A percentile compares a stretch with the other conserved stretches of the same genome.
phyloP scores from a whole-genome alignment of 2,329 filamentous ascomycete genomes.

The Plectosphaerella sp. region DNA sequence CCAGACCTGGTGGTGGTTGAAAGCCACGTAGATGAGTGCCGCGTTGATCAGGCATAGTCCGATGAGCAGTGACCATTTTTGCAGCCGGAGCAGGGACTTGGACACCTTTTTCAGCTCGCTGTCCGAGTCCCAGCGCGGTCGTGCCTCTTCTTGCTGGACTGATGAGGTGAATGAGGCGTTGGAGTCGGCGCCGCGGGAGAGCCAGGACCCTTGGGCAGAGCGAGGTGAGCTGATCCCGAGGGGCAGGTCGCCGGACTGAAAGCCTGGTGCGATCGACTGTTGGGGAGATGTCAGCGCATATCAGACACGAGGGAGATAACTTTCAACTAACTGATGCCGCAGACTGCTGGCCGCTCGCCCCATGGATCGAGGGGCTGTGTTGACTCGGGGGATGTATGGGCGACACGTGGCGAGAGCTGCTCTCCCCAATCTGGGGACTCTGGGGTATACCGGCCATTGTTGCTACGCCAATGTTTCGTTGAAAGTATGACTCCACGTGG shows the following conservation, averaged over 20 bases:
- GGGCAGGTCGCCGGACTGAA: constrained; percentile 19
- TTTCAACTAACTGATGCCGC: neutral
- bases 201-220: constrained; percentile 25
- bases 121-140: constrained; percentile 33
- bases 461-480: neutral
- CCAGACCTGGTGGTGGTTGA: constrained; percentile 32
- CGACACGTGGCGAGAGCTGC: neutral
- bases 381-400: constrained; percentile 7
- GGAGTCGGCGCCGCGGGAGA: constrained; percentile 25
- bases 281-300: constrained; percentile 1
- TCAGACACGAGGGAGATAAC: neutral
- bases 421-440: constrained; percentile 4
- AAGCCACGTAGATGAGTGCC: constrained; percentile 28
- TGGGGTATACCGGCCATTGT: neutral
- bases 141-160: constrained; percentile 31
- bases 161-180: constrained; percentile 29
- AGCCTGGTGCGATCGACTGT: constrained; percentile 28
- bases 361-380: constrained; percentile 10
- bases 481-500: no score
- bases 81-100: constrained; percentile 27
- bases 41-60: constrained; percentile 29
- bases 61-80: constrained; percentile 33
- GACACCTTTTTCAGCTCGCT: constrained; percentile 32
- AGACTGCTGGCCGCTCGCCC: constrained; percentile 1
- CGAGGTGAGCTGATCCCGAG: constrained; percentile 24